These are phyloP conservation scores for Cyclotella cryptica DNA, from an alignment of 108 stramenopile species.

Conservation along the genomic window DNA sequence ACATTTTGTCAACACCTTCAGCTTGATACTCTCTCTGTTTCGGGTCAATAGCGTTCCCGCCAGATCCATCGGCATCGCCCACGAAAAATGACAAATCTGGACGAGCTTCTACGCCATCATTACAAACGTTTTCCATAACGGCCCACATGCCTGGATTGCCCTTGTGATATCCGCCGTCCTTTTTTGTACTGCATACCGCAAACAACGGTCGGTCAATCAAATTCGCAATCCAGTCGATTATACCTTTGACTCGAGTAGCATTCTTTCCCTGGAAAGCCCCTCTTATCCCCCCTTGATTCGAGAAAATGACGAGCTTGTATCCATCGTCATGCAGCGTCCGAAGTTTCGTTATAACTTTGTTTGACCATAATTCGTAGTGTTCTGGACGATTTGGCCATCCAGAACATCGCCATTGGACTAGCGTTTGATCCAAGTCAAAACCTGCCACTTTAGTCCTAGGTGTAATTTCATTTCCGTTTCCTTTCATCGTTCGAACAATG, in stretches of 20 bases:
- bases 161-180: slow-evolving; percentile 77
- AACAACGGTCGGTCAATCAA: slow-evolving; percentile 67
- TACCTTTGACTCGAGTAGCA: slow-evolving; percentile 61
- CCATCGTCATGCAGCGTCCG: slow-evolving; percentile 64
- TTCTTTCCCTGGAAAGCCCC: slow-evolving; percentile 72
- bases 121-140: slow-evolving; percentile 54
- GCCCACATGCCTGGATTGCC: slow-evolving; percentile 72
- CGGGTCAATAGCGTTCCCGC: slow-evolving; percentile 15
- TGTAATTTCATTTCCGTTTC: not conserved
- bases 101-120: slow-evolving; percentile 32
- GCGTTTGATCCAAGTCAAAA: slow-evolving; percentile 84
- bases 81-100: slow-evolving; percentile 80
- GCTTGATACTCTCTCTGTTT: slow-evolving; percentile 57
- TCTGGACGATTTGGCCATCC: slow-evolving; percentile 62
- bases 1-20: slow-evolving; percentile 72
- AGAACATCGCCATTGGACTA: slow-evolving; percentile 63
- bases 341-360: slow-evolving; percentile 57
- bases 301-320: slow-evolving; percentile 69
- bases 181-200: slow-evolving; percentile 67
- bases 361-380: slow-evolving; percentile 81
- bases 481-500: slow-evolving; percentile 24
- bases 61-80: slow-evolving; percentile 71
- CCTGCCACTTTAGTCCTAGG: slow-evolving; percentile 71
- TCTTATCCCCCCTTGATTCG: slow-evolving; percentile 84
- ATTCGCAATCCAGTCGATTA: slow-evolving; percentile 79